Base-by-base conservation (phyloP, 495 filamentous ascomycete species). In the Corynascus novoguineensis region DNA sequence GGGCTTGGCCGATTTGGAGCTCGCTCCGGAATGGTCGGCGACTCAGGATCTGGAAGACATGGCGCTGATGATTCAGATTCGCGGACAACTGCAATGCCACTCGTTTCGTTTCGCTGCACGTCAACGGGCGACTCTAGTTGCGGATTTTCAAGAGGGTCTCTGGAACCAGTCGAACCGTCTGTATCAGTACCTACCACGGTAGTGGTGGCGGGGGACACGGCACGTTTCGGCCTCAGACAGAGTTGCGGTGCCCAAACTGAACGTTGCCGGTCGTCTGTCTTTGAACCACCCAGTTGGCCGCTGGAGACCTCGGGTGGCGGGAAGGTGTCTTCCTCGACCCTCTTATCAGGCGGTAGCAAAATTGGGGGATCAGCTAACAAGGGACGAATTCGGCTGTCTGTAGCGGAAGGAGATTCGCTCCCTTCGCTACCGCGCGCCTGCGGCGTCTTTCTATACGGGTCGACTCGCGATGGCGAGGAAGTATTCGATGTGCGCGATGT, bases 181-280 rank as follows among this genome's bases (percentile, higher is more conserved):
- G 17, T 1, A 21, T 35, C 47, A 28, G 3, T 5, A 17, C 21
- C 34, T 25, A 9, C 25, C 17, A 10, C 22, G 42, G 48, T 14
- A 29, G 4, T 21, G 9, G 31, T 28, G 2, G 17, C 32, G 4
- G 29, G 1, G 7, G 22, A 9, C n/a, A 31, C 29, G 24, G 9
- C 25, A 29, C 6, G 54, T 19, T 41, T 58, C 1, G 60, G 55
- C 15, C 50, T 45, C 31, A 56, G 6, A 40, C 34, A 52, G 0
- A 55, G 38, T n/a, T 24, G 37, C 5, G 22, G 12, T 12, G 37
- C 45, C 25, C 28, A 14, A 15, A 14, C 24, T 9, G 45, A 15
- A 21, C 19, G 22, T 37, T 34, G 40, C 5, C 17, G 32, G 4
- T 42, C 29, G 22, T 24, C 27, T 5, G 24, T 24, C 0, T 31